phyloP scores from a whole-genome alignment of 441 rosid genomes.

The Erysimum pusillum region DNA sequence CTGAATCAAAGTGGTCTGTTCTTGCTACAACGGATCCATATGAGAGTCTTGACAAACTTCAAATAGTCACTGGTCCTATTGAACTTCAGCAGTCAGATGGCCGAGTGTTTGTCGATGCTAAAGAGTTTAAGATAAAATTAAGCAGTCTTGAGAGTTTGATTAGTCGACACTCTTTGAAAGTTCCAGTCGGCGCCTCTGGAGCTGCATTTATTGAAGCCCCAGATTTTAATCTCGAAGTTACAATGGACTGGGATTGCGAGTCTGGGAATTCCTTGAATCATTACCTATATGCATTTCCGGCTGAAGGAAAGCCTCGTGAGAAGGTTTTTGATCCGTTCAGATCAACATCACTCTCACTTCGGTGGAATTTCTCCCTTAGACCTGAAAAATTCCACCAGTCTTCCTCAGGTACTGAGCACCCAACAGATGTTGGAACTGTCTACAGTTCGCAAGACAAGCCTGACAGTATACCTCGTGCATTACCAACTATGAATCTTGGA shows the following conservation, averaged over 20 bases:
- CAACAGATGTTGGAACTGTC: constrained; percentile 49
- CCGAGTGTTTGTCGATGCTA: constrained; percentile 72
- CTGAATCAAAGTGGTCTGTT: constrained; percentile 77
- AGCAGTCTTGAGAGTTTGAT: constrained; percentile 96
- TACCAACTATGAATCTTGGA: constrained; percentile 83
- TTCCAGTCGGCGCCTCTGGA: constrained; percentile 61
- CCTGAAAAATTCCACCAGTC: constrained; percentile 65
- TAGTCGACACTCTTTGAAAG: constrained; percentile 68
- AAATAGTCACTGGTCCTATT: constrained; percentile 69
- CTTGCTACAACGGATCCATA: constrained; percentile 98
- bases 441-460: constrained; percentile 53
- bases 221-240: constrained; percentile 80
- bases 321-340: constrained; percentile 94
- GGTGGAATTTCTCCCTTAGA: constrained; percentile 88
- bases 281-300: constrained; percentile 90
- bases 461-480: constrained; percentile 57
- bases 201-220: constrained; percentile 82
- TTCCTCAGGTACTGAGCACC: constrained; percentile 50
- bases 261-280: constrained; percentile 95
- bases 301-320: constrained; percentile 87
- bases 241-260: constrained; percentile 95
- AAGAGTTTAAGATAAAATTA: constrained; percentile 79
- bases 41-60: constrained; percentile 93
- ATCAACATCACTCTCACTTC: constrained; percentile 92
- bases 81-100: constrained; percentile 98